phyloP scores from a whole-genome alignment of 164 flowering plant species.

The Tetrastigma voinierianum region DNA sequence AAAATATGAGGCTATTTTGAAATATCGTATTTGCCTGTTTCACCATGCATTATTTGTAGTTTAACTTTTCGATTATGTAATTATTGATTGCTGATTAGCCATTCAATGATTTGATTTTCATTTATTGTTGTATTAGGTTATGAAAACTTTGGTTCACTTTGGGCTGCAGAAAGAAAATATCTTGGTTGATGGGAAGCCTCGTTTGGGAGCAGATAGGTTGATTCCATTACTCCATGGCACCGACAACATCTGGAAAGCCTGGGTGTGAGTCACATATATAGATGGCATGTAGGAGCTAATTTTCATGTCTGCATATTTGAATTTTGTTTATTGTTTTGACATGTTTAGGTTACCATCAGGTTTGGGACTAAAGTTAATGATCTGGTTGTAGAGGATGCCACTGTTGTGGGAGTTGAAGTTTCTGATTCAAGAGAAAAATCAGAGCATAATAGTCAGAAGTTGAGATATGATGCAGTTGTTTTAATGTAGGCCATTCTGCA shows the following conservation, averaged over 20 bases:
- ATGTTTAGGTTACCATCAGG: constrained; percentile 56
- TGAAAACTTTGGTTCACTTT: constrained; percentile 87
- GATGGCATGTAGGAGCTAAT: neutral
- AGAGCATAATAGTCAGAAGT: constrained; percentile 26
- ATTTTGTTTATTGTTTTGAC: constrained; percentile 3
- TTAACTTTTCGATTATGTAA: neutral
- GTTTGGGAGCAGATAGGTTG: constrained; percentile 93
- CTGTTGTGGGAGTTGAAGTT: constrained; percentile 75
- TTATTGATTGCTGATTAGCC: neutral
- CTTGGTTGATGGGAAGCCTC: constrained; percentile 95
- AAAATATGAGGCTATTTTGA: too few species aligned
- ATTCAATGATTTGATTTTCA: neutral
- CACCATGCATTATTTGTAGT: neutral
- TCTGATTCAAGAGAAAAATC: constrained; percentile 51
- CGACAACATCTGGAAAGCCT: constrained; percentile 61
- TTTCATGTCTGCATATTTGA: neutral
- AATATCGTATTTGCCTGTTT: too few species aligned
- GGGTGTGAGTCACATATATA: constrained; percentile 52
- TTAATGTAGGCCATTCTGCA: constrained; percentile 97
- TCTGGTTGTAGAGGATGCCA: constrained; percentile 60
- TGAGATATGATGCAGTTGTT: constrained; percentile 76
- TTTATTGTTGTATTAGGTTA: constrained; percentile 50
- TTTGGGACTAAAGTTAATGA: constrained; percentile 94
- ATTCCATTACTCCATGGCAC: constrained; percentile 76
- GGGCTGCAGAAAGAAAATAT: constrained; percentile 93